Evolutionary conservation across 371 early-diverging fungal species (phyloP).

Genomic region (Syncephalis plumigaleata): DNA sequence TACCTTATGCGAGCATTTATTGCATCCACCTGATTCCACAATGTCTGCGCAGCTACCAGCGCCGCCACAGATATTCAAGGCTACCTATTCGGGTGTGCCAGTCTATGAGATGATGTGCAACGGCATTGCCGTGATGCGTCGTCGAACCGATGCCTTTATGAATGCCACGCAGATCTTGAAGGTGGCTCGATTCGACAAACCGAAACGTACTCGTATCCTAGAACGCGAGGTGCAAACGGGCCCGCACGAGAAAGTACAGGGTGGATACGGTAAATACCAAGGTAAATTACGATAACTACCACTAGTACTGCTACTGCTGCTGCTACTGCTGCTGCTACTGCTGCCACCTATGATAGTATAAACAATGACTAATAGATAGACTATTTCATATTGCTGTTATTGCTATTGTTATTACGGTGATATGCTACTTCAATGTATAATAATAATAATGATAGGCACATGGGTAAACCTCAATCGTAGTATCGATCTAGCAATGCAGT

Average conservation of each 20-base stretch:
- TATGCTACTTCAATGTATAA: background rate
- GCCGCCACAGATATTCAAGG: conserved; percentile 24
- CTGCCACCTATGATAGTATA: background rate
- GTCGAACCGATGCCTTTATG: conserved; percentile 73
- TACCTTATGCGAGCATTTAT: too few relatives aligned
- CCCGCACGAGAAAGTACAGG: conserved; percentile 89
- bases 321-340: background rate
- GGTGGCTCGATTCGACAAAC: conserved; percentile 89
- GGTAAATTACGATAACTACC: conserved; percentile 19
- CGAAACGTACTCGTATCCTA: conserved; percentile 77
- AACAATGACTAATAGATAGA: too few relatives aligned
- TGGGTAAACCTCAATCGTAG: conserved; percentile 68
- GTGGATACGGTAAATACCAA: conserved; percentile 95
- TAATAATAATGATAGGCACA: background rate
- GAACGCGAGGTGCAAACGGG: conserved; percentile 74
- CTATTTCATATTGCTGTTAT: too few relatives aligned
- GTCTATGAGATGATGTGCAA: conserved; percentile 74
- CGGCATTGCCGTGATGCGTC: conserved; percentile 77
- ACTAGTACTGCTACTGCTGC: too few relatives aligned
- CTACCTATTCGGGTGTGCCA: conserved; percentile 69
- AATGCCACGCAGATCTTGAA: conserved; percentile 96
- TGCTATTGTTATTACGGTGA: background rate
- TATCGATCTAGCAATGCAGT: conserved; percentile 47
- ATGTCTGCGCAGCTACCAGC: too few relatives aligned
- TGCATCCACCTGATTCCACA: too few relatives aligned